These are phyloP conservation scores for Colletotrichum navitas DNA, from an alignment of 2,329 filamentous ascomycete genomes.

Conservation along the genomic window DNA sequence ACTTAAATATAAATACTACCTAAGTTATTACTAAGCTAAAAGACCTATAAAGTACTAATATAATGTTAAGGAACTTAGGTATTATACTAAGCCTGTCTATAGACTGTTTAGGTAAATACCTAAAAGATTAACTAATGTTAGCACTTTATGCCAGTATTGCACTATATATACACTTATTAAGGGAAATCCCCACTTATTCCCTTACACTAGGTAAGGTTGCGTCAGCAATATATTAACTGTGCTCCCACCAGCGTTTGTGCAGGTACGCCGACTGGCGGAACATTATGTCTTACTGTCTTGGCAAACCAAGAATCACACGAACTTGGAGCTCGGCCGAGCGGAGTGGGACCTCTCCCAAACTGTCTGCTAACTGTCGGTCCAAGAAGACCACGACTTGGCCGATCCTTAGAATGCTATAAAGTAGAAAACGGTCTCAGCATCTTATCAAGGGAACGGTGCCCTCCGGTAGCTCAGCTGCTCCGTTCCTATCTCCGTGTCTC, in stretches of 20 bases:
- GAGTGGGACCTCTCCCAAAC: slow-evolving; percentile 20
- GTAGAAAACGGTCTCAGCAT: not conserved
- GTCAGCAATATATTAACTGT: slow-evolving; percentile 13
- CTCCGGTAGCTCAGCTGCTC: not conserved
- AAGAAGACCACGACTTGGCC: not conserved
- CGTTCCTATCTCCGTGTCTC: not conserved
- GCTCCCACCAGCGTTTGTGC: not conserved
- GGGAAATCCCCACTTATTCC: too few species aligned
- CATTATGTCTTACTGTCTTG: slow-evolving; percentile 22
- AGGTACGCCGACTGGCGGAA: slow-evolving; percentile 36
- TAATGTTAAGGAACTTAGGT: too few species aligned
- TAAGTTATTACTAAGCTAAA: too few species aligned
- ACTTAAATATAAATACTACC: too few species aligned
- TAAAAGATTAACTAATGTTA: too few species aligned
- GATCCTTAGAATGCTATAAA: slow-evolving; percentile 5
- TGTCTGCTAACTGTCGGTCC: not conserved
- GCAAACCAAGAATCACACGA: slow-evolving; percentile 18
- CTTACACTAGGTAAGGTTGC: slow-evolving; percentile 14
- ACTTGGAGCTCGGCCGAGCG: slow-evolving; percentile 34
- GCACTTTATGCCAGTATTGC: too few species aligned
- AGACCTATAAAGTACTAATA: too few species aligned
- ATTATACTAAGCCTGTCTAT: too few species aligned
- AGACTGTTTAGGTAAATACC: too few species aligned
- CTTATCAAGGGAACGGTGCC: not conserved
- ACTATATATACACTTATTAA: too few species aligned